Conservation (phyloP, 768 basidiomycete genomes). For the Tulasnella sp. region DNA sequence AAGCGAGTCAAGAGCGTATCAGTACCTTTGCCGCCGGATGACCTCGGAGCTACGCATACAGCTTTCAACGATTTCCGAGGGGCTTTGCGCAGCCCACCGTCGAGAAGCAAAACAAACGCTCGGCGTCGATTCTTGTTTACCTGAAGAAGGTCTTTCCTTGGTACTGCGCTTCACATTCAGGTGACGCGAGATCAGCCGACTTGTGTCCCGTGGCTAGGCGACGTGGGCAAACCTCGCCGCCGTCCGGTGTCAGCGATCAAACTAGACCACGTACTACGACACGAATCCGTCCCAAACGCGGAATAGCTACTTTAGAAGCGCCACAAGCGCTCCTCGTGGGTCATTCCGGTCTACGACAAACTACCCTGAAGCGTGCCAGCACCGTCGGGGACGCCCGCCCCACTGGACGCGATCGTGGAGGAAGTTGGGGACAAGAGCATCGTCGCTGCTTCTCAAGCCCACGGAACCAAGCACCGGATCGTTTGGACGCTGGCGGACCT, state of each 20-base stretch:
- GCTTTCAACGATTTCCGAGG: background rate
- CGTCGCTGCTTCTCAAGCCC: background rate
- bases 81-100: background rate
- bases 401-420: background rate
- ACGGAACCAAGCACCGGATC: conserved; percentile 14
- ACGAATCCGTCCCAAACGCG: conserved; percentile 2
- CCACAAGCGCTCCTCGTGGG: background rate
- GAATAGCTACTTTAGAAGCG: background rate
- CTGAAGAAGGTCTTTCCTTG: background rate
- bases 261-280: background rate
- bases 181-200: background rate
- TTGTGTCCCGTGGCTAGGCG: background rate
- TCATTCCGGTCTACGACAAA: conserved; percentile 10
- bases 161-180: too few species aligned
- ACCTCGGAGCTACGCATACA: background rate
- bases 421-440: background rate
- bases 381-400: background rate
- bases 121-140: conserved; percentile 5
- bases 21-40: background rate
- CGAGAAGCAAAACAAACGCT: background rate
- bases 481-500: conserved; percentile 14
- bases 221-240: background rate
- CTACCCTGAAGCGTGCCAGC: background rate
- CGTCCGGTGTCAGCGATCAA: background rate
- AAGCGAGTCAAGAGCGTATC: too few species aligned